Evolutionary conservation across 805 yeast species (phyloP).

Genomic region (Wickerhamiella lipophila): DNA sequence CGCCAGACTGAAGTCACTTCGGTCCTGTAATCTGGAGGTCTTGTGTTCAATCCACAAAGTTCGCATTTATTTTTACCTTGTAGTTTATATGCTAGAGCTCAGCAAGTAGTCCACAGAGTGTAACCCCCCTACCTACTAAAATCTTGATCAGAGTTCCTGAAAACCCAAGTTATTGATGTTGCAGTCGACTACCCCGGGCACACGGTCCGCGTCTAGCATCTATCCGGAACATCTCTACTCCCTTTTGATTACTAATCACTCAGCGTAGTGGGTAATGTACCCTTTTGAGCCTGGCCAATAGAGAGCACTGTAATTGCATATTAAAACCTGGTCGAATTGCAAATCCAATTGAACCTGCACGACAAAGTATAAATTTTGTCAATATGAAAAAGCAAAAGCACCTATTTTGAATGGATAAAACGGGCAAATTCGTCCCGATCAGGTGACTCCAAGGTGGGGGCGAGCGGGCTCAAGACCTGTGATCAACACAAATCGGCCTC

Average conservation of each 20-base stretch:
- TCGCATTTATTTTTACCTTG: slow-evolving; percentile 1
- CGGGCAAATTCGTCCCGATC: neutral
- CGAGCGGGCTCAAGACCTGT: neutral
- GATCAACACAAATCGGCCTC: neutral
- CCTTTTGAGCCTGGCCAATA: neutral
- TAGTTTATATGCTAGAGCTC: too few species aligned
- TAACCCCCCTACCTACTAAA: too few species aligned
- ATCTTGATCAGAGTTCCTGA: too few species aligned
- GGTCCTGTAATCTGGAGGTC: slow-evolving; percentile 10
- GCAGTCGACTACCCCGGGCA: too few species aligned
- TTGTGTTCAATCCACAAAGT: slow-evolving; percentile 10
- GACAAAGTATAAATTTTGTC: too few species aligned
- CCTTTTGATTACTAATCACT: neutral
- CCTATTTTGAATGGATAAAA: neutral
- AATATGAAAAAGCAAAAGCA: too few species aligned
- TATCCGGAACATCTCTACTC: neutral
- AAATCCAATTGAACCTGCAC: neutral
- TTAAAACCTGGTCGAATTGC: neutral
- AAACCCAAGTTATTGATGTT: too few species aligned
- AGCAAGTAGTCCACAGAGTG: too few species aligned
- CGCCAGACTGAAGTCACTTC: slow-evolving; percentile 33
- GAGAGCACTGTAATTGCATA: neutral
- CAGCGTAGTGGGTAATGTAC: neutral
- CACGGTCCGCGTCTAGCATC: neutral
- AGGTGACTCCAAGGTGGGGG: neutral